Percentiles rank a stretch among this genome's conserved stretches.
Conservation (phyloP, 371 early-diverging fungal genomes). For the Gilbertella persicaria region DNA sequence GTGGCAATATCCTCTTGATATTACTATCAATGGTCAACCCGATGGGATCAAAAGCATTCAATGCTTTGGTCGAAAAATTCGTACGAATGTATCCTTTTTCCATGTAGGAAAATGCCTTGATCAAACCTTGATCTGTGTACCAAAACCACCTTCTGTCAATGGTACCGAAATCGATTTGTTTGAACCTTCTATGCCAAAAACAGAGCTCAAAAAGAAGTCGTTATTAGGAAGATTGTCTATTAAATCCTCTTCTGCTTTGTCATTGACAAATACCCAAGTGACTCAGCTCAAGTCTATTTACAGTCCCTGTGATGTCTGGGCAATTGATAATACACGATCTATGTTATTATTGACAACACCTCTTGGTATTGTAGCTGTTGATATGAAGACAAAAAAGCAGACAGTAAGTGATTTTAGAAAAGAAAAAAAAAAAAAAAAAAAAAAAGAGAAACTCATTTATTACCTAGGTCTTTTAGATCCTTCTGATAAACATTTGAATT, state of each 20-base stretch:
- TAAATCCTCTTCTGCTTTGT: background rate
- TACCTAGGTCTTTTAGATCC: conserved; percentile 34
- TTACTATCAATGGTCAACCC: conserved; percentile 32
- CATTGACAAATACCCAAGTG: conserved; percentile 23
- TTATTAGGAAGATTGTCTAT: conserved; percentile 9
- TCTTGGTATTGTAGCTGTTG: conserved; percentile 34
- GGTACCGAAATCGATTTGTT: conserved; percentile 34
- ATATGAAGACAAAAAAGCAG: conserved; percentile 38
- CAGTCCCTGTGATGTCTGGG: conserved; percentile 45
- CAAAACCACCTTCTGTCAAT: conserved; percentile 19
- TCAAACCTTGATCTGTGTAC: conserved; percentile 36
- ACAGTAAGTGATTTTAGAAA: too few relatives aligned
- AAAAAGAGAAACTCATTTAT: background rate
- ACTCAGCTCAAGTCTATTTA: conserved; percentile 17
- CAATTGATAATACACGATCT: conserved; percentile 37
- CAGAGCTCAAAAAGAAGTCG: conserved; percentile 19
- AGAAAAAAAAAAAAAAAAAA: background rate
- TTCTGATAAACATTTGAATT: conserved; percentile 31
- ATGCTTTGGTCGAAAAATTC: conserved; percentile 29
- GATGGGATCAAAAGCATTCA: conserved; percentile 18
- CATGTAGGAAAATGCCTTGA: conserved; percentile 37
- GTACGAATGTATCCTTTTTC: conserved; percentile 36
- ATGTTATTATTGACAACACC: conserved; percentile 36
- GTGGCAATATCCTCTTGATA: conserved; percentile 43
- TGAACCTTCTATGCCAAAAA: conserved; percentile 30